Conservation (phyloP, 345 rosid genomes). For the Sonneratia caseolaris region DNA sequence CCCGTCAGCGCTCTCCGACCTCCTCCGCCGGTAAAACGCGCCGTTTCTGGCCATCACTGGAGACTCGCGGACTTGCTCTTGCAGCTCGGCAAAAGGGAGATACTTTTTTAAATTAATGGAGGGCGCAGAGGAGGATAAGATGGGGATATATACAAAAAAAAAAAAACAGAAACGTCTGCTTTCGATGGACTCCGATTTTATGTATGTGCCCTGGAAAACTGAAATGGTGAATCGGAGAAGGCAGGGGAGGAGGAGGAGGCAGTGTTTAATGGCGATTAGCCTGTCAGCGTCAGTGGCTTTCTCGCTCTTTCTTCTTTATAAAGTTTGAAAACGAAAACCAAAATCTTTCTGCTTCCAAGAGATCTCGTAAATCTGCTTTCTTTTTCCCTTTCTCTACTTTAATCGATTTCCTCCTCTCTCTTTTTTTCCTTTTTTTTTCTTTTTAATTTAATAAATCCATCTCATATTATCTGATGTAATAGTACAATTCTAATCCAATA, state of each 20-base stretch:
- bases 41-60: slow-evolving; percentile 44
- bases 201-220: too few relatives aligned
- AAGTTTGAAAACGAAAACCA: slow-evolving; percentile 21
- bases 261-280: not conserved
- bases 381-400: not conserved
- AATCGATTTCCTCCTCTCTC: not conserved
- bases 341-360: slow-evolving; percentile 41
- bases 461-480: too few relatives aligned
- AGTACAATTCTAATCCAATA: too few relatives aligned
- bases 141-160: not conserved
- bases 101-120: too few relatives aligned
- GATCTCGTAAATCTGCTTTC: slow-evolving; percentile 2
- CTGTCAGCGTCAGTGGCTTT: slow-evolving; percentile 5
- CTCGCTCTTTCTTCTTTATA: slow-evolving; percentile 22
- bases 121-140: not conserved
- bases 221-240: slow-evolving; percentile 3
- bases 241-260: slow-evolving; percentile 12
- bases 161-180: not conserved
- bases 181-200: not conserved
- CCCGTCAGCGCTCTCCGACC: slow-evolving; percentile 32
- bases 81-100: too few relatives aligned
- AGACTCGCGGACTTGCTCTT: not conserved
- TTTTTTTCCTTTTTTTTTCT: too few relatives aligned
- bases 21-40: slow-evolving; percentile 31
- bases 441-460: too few relatives aligned